Percentiles rank a stretch among this genome's conserved stretches.
Conservation (phyloP, 2,329 filamentous ascomycete genomes). For the Colletotrichum abscissum region DNA sequence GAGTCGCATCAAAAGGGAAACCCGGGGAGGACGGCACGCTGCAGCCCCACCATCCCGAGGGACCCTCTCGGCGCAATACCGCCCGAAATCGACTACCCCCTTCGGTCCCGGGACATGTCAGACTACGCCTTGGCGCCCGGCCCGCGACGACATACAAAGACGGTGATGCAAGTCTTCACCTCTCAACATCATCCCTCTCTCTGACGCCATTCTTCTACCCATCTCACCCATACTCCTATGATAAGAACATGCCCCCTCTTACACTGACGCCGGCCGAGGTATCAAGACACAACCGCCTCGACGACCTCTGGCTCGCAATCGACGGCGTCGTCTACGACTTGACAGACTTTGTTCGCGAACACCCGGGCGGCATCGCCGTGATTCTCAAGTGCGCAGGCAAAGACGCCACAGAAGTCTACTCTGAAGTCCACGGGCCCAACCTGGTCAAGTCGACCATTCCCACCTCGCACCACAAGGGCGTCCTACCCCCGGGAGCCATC, state of each 20-base stretch:
- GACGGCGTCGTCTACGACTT: conserved; percentile 75
- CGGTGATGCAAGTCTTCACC: not conserved
- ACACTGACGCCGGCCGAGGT: conserved; percentile 56
- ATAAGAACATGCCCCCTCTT: conserved; percentile 22
- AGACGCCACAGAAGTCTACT: conserved; percentile 65
- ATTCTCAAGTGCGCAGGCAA: conserved; percentile 62
- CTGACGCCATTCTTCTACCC: not conserved
- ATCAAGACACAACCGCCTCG: conserved; percentile 55
- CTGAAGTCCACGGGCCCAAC: conserved; percentile 59
- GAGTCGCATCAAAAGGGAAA: conserved; percentile 2
- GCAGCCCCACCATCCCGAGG: conserved; percentile 8
- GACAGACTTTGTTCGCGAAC: conserved; percentile 66
- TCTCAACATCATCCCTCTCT: not conserved
- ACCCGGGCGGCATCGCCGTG: conserved; percentile 52
- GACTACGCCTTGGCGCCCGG: conserved; percentile 13
- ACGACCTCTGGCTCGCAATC: conserved; percentile 74
- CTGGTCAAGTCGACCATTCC: conserved; percentile 54
- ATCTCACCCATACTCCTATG: not conserved
- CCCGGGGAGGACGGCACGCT: conserved; percentile 2
- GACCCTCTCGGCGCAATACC: conserved; percentile 24
- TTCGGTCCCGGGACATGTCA: conserved; percentile 16
- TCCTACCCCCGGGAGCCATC: conserved; percentile 42
- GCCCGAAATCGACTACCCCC: conserved; percentile 18
- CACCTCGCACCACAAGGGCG: conserved; percentile 59
- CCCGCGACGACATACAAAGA: conserved; percentile 9